Percentiles rank a stretch among this genome's conserved stretches.
Evolutionary conservation across 1,284 basidiomycete genomes (phyloP).

Genomic region (Phaffia rhodozyma): DNA sequence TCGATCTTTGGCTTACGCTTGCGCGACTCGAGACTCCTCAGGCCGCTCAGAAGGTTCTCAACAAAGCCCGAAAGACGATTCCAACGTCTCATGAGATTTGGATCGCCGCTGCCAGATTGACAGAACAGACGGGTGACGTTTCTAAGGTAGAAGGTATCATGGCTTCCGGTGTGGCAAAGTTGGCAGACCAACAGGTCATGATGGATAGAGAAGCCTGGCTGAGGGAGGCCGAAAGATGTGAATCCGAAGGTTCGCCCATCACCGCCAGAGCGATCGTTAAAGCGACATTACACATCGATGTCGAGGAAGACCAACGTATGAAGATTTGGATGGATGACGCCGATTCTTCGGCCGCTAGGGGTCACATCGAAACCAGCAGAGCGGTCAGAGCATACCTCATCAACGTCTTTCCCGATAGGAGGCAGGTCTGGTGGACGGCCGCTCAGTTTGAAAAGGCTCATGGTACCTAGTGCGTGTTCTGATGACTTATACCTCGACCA

Average conservation of each 20-base stretch:
- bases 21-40: constrained; percentile 85
- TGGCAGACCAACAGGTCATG: constrained; percentile 73
- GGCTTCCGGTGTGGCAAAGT: constrained; percentile 61
- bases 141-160: constrained; percentile 73
- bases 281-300: constrained; percentile 83
- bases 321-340: constrained; percentile 89
- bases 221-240: constrained; percentile 85
- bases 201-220: constrained; percentile 92
- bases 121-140: constrained; percentile 62
- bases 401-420: constrained; percentile 76
- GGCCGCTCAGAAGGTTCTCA: constrained; percentile 82
- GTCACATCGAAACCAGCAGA: constrained; percentile 67
- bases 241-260: constrained; percentile 66
- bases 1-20: constrained; percentile 76
- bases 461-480: constrained; percentile 51
- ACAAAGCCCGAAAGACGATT: constrained; percentile 85
- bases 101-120: constrained; percentile 85
- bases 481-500: neutral
- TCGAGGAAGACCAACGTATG: constrained; percentile 85
- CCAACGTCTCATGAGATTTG: constrained; percentile 97
- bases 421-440: constrained; percentile 74
- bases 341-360: constrained; percentile 60
- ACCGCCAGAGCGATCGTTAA: constrained; percentile 93
- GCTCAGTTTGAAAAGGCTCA: constrained; percentile 84
- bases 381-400: constrained; percentile 82